Evolutionary conservation across 495 filamentous ascomycete genomes (phyloP).

Genomic region (Trichoderma erinaceum): DNA sequence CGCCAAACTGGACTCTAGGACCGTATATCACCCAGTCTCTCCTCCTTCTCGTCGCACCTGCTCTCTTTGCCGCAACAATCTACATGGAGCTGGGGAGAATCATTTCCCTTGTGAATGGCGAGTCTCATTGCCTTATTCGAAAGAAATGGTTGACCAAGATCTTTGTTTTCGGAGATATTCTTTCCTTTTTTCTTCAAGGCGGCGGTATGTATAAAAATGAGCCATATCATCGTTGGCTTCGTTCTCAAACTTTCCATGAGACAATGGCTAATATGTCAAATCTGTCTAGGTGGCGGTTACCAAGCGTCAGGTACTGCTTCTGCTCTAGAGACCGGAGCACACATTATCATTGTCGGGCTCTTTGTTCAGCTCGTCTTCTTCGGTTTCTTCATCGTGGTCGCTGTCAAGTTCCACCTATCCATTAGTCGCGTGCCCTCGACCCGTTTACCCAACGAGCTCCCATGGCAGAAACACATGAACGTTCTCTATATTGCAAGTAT

Average conservation of each 20-base stretch:
- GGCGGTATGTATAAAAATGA: not conserved
- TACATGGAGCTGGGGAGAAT: constrained; percentile 52
- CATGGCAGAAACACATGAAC: not conserved
- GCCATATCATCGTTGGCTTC: not conserved
- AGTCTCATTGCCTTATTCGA: constrained; percentile 33
- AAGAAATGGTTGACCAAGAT: constrained; percentile 43
- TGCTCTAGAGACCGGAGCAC: not conserved
- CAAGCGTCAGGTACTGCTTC: not conserved
- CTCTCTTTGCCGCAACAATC: constrained; percentile 44
- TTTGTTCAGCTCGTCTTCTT: not conserved
- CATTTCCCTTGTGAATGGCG: constrained; percentile 33
- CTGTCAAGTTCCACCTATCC: not conserved
- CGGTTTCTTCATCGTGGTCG: not conserved
- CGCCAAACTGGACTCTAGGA: constrained; percentile 13
- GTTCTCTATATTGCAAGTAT: not conserved
- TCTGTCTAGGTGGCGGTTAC: not conserved
- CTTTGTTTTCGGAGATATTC: constrained; percentile 38
- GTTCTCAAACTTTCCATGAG: not conserved
- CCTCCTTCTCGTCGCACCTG: constrained; percentile 36
- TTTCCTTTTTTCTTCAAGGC: constrained; percentile 33
- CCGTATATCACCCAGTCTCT: constrained; percentile 18
- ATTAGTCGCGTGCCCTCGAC: not conserved
- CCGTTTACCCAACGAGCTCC: not conserved
- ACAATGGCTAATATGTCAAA: not conserved
- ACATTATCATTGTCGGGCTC: not conserved